phyloP scores from a whole-genome alignment of 2,329 filamentous ascomycete genomes.

The Hypocrella siamensis region DNA sequence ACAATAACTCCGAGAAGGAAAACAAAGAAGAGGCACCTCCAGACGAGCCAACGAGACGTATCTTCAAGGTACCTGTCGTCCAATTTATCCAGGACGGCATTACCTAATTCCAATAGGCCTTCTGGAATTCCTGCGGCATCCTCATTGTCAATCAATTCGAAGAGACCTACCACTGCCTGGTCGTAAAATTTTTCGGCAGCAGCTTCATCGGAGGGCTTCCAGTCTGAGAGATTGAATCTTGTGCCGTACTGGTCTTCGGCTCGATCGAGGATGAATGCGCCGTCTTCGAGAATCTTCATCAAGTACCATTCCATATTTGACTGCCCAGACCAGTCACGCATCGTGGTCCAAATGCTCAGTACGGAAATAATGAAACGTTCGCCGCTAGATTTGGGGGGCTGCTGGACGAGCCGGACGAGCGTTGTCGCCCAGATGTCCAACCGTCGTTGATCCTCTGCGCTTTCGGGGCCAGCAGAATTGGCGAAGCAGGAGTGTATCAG shows the following conservation, averaged over 20 bases:
- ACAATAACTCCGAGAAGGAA: constrained; percentile 75
- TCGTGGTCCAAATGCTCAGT: constrained; percentile 72
- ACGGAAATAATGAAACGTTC: constrained; percentile 73
- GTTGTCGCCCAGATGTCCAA: constrained; percentile 80
- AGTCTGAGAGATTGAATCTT: constrained; percentile 54
- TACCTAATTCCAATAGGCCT: constrained; percentile 69
- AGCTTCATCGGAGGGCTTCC: constrained; percentile 64
- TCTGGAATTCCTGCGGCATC: constrained; percentile 75
- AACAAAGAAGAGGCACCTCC: constrained; percentile 81
- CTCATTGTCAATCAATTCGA: constrained; percentile 73
- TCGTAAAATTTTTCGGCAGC: constrained; percentile 82
- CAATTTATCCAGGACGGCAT: constrained; percentile 66
- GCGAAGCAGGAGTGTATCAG: constrained; percentile 83
- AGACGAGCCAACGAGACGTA: constrained; percentile 71
- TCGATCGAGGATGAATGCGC: constrained; percentile 77
- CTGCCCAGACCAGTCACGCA: constrained; percentile 80
- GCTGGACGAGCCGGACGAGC: constrained; percentile 67
- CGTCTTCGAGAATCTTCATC: constrained; percentile 86
- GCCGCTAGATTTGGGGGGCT: constrained; percentile 58
- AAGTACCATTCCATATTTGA: constrained; percentile 86
- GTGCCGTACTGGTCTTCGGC: constrained; percentile 64
- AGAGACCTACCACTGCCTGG: constrained; percentile 62
- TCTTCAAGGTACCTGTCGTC: constrained; percentile 56
- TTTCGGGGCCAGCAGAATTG: constrained; percentile 68
- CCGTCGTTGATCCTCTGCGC: constrained; percentile 62